Conservation (phyloP, 163 green algal species). For the Coccomyxa subellipsoidea region DNA sequence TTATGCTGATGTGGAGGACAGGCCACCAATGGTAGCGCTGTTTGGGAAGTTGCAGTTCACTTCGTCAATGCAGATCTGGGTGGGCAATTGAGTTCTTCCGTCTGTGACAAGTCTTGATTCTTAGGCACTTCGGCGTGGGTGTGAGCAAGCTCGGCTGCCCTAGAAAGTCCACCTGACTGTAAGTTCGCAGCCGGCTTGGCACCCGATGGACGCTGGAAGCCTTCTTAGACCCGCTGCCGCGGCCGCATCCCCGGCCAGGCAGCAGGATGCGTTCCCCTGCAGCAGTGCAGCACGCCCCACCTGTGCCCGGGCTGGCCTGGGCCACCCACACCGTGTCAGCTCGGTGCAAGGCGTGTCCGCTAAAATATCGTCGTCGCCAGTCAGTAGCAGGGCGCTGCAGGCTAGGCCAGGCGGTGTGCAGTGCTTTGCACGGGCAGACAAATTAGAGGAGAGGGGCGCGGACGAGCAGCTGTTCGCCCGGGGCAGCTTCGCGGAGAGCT, state of each 20-base stretch:
- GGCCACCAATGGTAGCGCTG: background rate
- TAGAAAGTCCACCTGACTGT: background rate
- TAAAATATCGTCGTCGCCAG: background rate
- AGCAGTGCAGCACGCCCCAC: background rate
- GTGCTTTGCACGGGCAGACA: background rate
- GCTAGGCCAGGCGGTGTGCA: background rate
- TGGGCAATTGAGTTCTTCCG: too few species aligned
- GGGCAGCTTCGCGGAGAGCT: background rate
- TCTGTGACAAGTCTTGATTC: too few species aligned
- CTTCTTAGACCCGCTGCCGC: background rate
- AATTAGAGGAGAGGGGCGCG: background rate
- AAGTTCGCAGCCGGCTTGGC: background rate
- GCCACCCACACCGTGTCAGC: background rate
- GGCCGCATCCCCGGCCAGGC: background rate
- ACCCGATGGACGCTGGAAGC: background rate
- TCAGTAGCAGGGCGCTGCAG: background rate
- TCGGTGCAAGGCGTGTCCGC: background rate
- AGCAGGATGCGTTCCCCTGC: background rate
- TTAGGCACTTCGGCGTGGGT: background rate
- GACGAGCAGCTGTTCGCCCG: background rate
- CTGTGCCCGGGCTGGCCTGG: background rate
- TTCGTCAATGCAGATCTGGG: background rate
- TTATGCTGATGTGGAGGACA: background rate
- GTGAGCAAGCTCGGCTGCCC: background rate
- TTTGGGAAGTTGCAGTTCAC: background rate